Conservation (phyloP, 176 grass and related monocot species). For the Raddia guianensis region DNA sequence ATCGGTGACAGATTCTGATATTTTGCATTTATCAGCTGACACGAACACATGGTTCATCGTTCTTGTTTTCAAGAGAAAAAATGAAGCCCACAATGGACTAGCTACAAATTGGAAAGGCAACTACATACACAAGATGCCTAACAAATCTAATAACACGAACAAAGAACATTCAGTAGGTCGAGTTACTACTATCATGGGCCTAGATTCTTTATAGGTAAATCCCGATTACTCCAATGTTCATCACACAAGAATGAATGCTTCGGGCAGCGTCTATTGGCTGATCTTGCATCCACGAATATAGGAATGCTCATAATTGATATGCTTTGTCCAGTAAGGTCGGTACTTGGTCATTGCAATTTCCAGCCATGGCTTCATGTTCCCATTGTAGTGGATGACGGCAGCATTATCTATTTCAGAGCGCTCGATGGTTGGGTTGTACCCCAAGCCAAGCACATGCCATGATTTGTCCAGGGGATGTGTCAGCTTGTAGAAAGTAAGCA, state of each 20-base stretch:
- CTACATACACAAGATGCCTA: slow-evolving; percentile 21
- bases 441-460: slow-evolving; percentile 34
- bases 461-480: slow-evolving; percentile 35
- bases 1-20: neutral
- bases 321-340: slow-evolving; percentile 45
- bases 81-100: neutral
- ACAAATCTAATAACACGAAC: neutral
- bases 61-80: neutral
- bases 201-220: neutral
- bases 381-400: slow-evolving; percentile 25
- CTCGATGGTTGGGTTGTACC: slow-evolving; percentile 26
- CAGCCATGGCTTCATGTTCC: slow-evolving; percentile 44
- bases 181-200: neutral
- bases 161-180: neutral
- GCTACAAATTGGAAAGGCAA: slow-evolving; percentile 13
- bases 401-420: slow-evolving; percentile 28
- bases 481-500: slow-evolving; percentile 37
- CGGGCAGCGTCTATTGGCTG: slow-evolving; percentile 8
- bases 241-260: neutral
- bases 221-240: neutral
- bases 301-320: slow-evolving; percentile 41
- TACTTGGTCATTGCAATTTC: slow-evolving; percentile 49
- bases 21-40: neutral
- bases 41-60: neutral
- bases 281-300: slow-evolving; percentile 37